Evolutionary conservation across 495 filamentous ascomycete genomes (phyloP).

Genomic region (Recurvomyces mirabilis): DNA sequence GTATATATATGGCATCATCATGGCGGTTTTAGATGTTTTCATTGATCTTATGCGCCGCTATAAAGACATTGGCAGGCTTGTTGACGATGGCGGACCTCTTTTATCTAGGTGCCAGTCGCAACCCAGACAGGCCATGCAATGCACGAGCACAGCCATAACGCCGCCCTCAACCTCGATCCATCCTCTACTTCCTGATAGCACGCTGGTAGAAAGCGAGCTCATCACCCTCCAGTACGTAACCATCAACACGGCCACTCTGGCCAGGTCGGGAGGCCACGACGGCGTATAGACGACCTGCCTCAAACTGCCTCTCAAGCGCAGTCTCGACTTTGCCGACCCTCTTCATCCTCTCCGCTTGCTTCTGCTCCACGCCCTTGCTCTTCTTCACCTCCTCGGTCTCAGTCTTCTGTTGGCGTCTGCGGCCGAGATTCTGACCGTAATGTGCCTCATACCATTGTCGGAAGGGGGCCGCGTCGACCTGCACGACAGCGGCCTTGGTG

Average conservation of each 20-base stretch:
- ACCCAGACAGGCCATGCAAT: too few species aligned
- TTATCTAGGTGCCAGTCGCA: too few species aligned
- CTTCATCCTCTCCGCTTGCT: slow-evolving; percentile 73
- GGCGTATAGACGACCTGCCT: slow-evolving; percentile 91
- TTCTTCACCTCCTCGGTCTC: slow-evolving; percentile 67
- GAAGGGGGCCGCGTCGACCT: slow-evolving; percentile 97
- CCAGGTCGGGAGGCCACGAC: slow-evolving; percentile 84
- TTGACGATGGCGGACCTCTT: too few species aligned
- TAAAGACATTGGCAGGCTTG: too few species aligned
- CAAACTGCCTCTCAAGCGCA: slow-evolving; percentile 93
- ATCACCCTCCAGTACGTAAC: slow-evolving; percentile 97
- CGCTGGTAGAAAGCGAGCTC: slow-evolving; percentile 99
- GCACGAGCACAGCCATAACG: background rate
- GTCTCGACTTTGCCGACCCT: slow-evolving; percentile 85
- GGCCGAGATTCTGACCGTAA: slow-evolving; percentile 82
- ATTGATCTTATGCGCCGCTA: too few species aligned
- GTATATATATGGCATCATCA: too few species aligned
- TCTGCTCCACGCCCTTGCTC: slow-evolving; percentile 85
- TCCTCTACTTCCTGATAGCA: slow-evolving; percentile 89
- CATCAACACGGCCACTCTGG: slow-evolving; percentile 90
- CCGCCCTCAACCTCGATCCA: slow-evolving; percentile 3
- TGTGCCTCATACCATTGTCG: slow-evolving; percentile 99
- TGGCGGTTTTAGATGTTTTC: too few species aligned
- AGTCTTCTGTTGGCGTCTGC: slow-evolving; percentile 69
- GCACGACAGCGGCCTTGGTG: slow-evolving; percentile 95